Base-by-base conservation (phyloP, 371 early-diverging fungal genomes). In the Phascolomyces articulosus region DNA sequence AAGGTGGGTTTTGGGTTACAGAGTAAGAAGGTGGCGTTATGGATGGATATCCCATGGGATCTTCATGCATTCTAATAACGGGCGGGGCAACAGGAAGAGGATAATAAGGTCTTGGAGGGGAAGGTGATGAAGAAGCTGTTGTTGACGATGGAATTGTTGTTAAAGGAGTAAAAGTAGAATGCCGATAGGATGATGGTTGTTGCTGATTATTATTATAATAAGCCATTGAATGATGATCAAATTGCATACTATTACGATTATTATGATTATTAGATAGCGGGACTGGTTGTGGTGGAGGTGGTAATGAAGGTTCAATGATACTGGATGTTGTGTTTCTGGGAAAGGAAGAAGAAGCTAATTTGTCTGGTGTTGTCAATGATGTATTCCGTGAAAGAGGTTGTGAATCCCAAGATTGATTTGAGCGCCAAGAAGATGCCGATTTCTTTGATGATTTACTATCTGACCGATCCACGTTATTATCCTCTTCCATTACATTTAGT, bases 361-460 rank as follows among this genome's bases (percentile, higher is more conserved):
- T 59, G n/a, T 47, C 55, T 16, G 47, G 49, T 16, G 57, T 65
- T 7, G 56, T 40, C 7, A 55, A 29, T 1, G 55, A 65, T 18
- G 65, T 65, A 51, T 74, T 72, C 44, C 77, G 65, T 10, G 75
- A 67, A 29, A 74, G 56, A 21, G 56, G 38, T 11, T 61, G 64
- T 23, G 69, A 60, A 31, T 69, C 71, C 54, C 62, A 66, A 16
- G 75, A 72, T 9, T 62, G 71, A 44, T 56, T 70, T 16, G 77
- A 77, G 20, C 54, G 64, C 47, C 62, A 72, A n/a, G 82, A 81
- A 16, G 63, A 67, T 15, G 55, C 53, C 16, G 79, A 79, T 18
- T 62, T 34, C 13, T 62, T 55, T 16, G 73, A 73, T 4, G 68
- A 64, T n/a, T 66, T 65, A 4, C 76, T 75, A 38, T 76, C 72